A percentile compares a stretch with the other conserved stretches of the same genome.
Evolutionary conservation across 2,329 filamentous ascomycete genomes (phyloP).

Genomic region (Trichoderma citrinoviride): DNA sequence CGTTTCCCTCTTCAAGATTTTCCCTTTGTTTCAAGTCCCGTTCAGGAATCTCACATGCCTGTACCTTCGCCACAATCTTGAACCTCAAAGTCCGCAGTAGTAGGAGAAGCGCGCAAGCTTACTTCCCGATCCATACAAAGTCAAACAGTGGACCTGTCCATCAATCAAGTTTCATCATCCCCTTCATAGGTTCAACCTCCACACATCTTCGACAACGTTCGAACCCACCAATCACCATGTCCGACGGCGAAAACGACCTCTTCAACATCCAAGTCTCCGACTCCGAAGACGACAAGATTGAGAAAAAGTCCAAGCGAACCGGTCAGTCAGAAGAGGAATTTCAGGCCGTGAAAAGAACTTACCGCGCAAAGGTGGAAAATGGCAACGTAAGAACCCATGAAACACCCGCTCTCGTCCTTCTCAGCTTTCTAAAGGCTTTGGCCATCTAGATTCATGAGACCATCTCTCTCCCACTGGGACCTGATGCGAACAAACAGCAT

Average conservation of each 20-base stretch:
- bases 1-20: not conserved
- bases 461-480: constrained; percentile 42
- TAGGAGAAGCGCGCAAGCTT: not conserved
- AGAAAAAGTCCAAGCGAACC: constrained; percentile 37
- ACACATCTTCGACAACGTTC: not conserved
- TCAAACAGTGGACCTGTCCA: not conserved
- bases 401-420: not conserved
- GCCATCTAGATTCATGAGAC: constrained; percentile 43
- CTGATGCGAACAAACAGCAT: constrained; percentile 43
- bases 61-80: not conserved
- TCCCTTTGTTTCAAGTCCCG: not conserved
- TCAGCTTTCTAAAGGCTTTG: not conserved
- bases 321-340: constrained; percentile 52
- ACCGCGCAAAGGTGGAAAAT: constrained; percentile 52
- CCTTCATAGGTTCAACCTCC: not conserved
- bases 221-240: constrained; percentile 22
- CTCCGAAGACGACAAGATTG: constrained; percentile 33
- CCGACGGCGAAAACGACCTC: constrained; percentile 31
- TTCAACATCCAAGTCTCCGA: constrained; percentile 34
- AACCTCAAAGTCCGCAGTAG: not conserved
- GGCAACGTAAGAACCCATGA: constrained; percentile 46
- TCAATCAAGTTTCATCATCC: not conserved
- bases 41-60: not conserved
- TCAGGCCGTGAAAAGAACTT: constrained; percentile 44
- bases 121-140: not conserved